phyloP scores from a whole-genome alignment of 768 basidiomycete genomes.

The Roridomyces roridus region DNA sequence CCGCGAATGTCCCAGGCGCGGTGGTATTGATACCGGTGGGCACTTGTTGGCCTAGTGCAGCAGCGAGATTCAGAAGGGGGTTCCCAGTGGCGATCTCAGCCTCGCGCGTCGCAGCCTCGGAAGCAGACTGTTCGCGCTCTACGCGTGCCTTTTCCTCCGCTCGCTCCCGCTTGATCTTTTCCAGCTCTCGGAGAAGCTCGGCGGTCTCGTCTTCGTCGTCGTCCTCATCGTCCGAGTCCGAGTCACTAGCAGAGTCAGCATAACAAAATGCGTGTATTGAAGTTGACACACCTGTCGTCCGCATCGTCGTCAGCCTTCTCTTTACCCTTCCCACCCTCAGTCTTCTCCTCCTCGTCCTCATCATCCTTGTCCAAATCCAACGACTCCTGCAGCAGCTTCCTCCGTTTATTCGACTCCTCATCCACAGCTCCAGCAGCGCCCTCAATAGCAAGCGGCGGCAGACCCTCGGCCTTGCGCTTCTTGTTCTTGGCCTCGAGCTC shows the following conservation, averaged over 20 bases:
- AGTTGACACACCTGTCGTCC: conserved; percentile 51
- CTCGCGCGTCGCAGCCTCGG: conserved; percentile 68
- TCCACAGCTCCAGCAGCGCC: conserved; percentile 43
- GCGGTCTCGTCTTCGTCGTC: conserved; percentile 92
- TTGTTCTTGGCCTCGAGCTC: conserved; percentile 88
- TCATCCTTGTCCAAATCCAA: conserved; percentile 91
- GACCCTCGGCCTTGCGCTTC: conserved; percentile 92
- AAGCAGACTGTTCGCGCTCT: conserved; percentile 76
- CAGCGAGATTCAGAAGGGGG: conserved; percentile 89
- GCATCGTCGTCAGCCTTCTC: conserved; percentile 44
- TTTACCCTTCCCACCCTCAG: conserved; percentile 33
- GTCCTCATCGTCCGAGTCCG: conserved; percentile 50
- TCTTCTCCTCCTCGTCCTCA: conserved; percentile 70
- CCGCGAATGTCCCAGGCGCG: conserved; percentile 83
- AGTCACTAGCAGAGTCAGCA: conserved; percentile 40
- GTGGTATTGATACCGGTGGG: conserved; percentile 74
- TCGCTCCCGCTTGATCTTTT: conserved; percentile 96
- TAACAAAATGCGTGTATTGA: not conserved
- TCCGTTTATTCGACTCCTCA: conserved; percentile 78
- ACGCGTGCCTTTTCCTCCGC: conserved; percentile 89
- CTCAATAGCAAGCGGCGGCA: conserved; percentile 54
- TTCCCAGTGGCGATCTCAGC: conserved; percentile 86
- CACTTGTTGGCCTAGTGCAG: conserved; percentile 79
- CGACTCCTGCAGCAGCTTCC: conserved; percentile 88
- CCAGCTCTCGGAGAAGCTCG: conserved; percentile 93